These are phyloP conservation scores for Pseudogymnoascus sp. DNA, from an alignment of 2,329 filamentous ascomycete genomes.

Conservation along the genomic window DNA sequence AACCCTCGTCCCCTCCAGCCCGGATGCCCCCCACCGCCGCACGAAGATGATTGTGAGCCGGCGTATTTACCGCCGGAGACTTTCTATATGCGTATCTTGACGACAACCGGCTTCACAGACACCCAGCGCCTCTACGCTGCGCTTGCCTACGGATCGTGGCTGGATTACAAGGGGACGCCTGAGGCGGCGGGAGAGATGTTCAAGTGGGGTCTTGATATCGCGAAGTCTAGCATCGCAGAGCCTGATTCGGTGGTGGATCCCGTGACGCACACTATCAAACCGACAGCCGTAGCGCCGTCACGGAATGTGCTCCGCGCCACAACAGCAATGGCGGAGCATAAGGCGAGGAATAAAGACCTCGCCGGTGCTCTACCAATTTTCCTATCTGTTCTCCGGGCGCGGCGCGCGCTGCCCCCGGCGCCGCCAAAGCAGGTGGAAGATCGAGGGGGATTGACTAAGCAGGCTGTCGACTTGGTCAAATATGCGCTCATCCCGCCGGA, in stretches of 20 bases:
- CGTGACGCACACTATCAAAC: conserved; percentile 57
- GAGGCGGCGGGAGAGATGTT: conserved; percentile 67
- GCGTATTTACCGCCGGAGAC: conserved; percentile 65
- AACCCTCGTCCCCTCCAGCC: conserved; percentile 66
- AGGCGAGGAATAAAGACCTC: conserved; percentile 63
- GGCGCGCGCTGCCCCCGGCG: conserved; percentile 50
- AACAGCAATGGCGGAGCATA: conserved; percentile 72
- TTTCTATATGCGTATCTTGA: conserved; percentile 77
- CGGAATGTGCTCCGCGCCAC: conserved; percentile 69
- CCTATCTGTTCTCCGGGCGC: conserved; percentile 74
- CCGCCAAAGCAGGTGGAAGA: conserved; percentile 21
- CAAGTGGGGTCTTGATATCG: conserved; percentile 68
- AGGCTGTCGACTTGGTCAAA: conserved; percentile 26
- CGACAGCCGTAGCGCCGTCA: conserved; percentile 53
- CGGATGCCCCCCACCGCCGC: conserved; percentile 55
- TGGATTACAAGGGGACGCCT: conserved; percentile 66
- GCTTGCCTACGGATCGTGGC: conserved; percentile 75
- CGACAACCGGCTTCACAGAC: conserved; percentile 70
- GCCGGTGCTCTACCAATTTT: conserved; percentile 72
- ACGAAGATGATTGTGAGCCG: conserved; percentile 67
- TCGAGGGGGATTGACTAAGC: conserved; percentile 19
- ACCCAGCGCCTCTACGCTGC: conserved; percentile 76
- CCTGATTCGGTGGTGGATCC: conserved; percentile 48
- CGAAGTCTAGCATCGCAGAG: conserved; percentile 49
- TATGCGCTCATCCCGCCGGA: conserved; percentile 42